A percentile compares a stretch with the other conserved stretches of the same genome.
phyloP scores from a whole-genome alignment of 305 asterid genomes.

The Fraxinus floribunda region DNA sequence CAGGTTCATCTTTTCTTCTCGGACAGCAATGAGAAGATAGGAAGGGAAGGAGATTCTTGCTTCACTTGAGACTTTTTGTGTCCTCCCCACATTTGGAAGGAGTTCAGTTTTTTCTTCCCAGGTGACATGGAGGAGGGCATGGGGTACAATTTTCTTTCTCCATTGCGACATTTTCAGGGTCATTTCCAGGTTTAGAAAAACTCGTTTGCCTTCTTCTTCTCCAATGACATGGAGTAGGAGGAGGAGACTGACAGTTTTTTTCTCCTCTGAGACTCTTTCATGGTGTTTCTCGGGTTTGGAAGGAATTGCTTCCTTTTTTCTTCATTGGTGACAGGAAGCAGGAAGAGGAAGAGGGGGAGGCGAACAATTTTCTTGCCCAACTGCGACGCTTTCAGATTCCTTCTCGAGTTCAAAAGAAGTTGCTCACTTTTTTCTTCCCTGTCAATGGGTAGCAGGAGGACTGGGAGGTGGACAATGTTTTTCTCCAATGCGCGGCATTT shows the following conservation, averaged over 20 bases:
- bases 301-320: not conserved
- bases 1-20: too few relatives aligned
- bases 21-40: not conserved
- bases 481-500: not conserved
- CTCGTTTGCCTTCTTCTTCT: not conserved
- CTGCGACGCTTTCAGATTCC: too few relatives aligned
- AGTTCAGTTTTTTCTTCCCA: not conserved
- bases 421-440: not conserved
- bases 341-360: too few relatives aligned
- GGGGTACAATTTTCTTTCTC: not conserved
- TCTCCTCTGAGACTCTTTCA: too few relatives aligned
- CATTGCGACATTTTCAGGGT: not conserved
- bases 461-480: not conserved
- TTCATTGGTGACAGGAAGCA: too few relatives aligned
- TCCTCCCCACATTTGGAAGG: not conserved
- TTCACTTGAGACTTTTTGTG: not conserved
- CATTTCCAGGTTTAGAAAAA: not conserved
- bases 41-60: not conserved
- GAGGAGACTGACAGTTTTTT: not conserved
- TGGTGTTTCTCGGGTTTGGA: not conserved
- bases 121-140: not conserved
- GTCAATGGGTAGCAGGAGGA: not conserved
- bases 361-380: too few relatives aligned
- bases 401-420: too few relatives aligned
- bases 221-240: not conserved